phyloP scores from a whole-genome alignment of 148 eudicot species.

The Camellia granthamiana region DNA sequence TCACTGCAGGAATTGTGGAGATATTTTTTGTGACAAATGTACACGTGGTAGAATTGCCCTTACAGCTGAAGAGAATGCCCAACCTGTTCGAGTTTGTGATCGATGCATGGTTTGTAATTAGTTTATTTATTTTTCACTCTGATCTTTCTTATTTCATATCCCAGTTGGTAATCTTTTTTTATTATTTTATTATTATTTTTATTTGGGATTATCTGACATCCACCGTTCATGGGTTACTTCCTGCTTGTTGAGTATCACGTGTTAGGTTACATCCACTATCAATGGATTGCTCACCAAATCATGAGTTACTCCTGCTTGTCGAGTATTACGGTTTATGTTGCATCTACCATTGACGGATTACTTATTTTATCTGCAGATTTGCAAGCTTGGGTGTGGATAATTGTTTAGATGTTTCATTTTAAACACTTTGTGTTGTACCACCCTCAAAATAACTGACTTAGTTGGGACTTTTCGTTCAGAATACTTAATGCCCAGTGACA shows the following conservation, averaged over 20 bases:
- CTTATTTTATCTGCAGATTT: not conserved
- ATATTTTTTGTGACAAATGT: conserved; percentile 77
- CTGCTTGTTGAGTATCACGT: not conserved
- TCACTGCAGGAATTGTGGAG: conserved; percentile 88
- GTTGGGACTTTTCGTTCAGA: not conserved
- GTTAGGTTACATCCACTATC: not conserved
- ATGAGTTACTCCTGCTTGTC: not conserved
- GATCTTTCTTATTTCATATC: not conserved
- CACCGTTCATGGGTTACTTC: not conserved
- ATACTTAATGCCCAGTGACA: not conserved
- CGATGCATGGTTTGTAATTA: conserved; percentile 66
- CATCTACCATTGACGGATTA: not conserved
- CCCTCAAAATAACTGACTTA: not conserved
- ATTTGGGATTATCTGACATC: not conserved
- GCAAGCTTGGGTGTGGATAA: not conserved
- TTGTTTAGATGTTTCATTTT: not conserved
- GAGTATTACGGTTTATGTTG: not conserved
- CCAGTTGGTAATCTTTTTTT: too few species aligned
- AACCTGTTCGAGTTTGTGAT: conserved; percentile 77
- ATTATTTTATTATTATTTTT: too few species aligned
- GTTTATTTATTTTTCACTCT: not conserved
- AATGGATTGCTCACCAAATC: too few species aligned
- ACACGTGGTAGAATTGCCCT: conserved; percentile 81
- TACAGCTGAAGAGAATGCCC: conserved; percentile 67
- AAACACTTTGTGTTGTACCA: not conserved